Evolutionary conservation across 306 rosid species (phyloP), one percentile per base, ranked within the genome.

Genomic region (Cucurbita moschata): DNA sequence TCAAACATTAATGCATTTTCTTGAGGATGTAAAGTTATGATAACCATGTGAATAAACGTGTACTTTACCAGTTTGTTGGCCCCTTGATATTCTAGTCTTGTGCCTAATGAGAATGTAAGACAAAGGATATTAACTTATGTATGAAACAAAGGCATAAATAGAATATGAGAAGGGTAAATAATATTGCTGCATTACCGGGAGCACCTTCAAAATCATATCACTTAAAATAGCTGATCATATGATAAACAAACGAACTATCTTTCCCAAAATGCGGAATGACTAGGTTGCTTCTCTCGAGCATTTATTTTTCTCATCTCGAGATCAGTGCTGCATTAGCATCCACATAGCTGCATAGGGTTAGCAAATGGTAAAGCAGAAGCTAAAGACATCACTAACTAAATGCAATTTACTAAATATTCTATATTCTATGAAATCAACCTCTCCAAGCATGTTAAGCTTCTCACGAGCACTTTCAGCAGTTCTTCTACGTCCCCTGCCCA

Each of bases 251-350:
- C 92, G 96, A 79, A 94, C 90, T 77, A 91, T 88, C 80, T 88
- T 88, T 73, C 90, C 96, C 85, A 89, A 67, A 81, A 26, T 82
- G 73, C 83, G 81, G 77, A 91, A 94, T 71, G 96, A 82, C 86
- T 94, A 89, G 16, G 89, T 77, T 16, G 97, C 78, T 91, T 94
- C 97, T 83, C 75, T 89, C 63, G 91, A 76, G 81, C 96, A 87
- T 85, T 82, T 89, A 69, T 91, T 91, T 78, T 87, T 91, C 60
- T 84, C 90, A 72, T 89, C 90, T 49, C 96, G 88, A 76, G 83
- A 37, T 97, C 97, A 91, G 79, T 89, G 89, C 96, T 94, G 88
- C 83, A 79, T 75, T 69, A 49, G 43, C 69, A 62, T 75, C 57
- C 69, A 47, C 26, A 51, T 39, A 72, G 10, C 42, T 51, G 50